Percentiles rank a stretch among this genome's conserved stretches.
These are phyloP conservation scores for Corymbia maculata DNA, from an alignment of 345 rosid species.

Conservation along the genomic window DNA sequence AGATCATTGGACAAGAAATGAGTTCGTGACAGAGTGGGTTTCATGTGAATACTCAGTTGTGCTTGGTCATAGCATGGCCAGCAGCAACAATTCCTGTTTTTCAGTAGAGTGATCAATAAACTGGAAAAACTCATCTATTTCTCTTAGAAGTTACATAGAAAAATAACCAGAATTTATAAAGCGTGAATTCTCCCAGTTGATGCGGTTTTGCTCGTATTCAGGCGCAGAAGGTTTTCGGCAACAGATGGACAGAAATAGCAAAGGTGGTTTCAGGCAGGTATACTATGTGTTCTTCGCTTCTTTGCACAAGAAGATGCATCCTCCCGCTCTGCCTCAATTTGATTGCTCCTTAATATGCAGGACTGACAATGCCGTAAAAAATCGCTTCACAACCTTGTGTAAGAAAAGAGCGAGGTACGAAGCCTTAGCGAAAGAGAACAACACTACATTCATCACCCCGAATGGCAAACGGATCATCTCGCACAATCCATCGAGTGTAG, in stretches of 20 bases:
- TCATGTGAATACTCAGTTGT: not conserved
- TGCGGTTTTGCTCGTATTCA: slow-evolving; percentile 15
- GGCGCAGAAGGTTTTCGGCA: slow-evolving; percentile 94
- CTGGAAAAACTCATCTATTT: not conserved
- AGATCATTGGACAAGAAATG: not conserved
- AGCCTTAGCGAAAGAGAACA: slow-evolving; percentile 79
- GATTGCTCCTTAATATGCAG: slow-evolving; percentile 20
- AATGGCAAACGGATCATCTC: slow-evolving; percentile 65
- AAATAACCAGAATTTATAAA: not conserved
- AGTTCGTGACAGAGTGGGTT: not conserved
- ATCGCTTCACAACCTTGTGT: slow-evolving; percentile 91
- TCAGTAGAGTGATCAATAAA: not conserved
- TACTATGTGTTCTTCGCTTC: not conserved
- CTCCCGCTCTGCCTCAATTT: not conserved
- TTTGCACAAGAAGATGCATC: not conserved
- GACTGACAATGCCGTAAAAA: slow-evolving; percentile 98
- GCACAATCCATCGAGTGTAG: slow-evolving; percentile 25
- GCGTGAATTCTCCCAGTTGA: not conserved
- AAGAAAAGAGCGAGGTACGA: slow-evolving; percentile 97
- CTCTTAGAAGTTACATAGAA: not conserved
- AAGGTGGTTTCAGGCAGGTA: slow-evolving; percentile 99
- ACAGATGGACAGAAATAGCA: slow-evolving; percentile 98
- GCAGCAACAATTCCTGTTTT: not conserved
- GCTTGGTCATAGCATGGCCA: not conserved
- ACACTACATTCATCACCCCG: slow-evolving; percentile 31